phyloP scores from a whole-genome alignment of 257 asterid genomes.

The Rehmannia glutinosa region DNA sequence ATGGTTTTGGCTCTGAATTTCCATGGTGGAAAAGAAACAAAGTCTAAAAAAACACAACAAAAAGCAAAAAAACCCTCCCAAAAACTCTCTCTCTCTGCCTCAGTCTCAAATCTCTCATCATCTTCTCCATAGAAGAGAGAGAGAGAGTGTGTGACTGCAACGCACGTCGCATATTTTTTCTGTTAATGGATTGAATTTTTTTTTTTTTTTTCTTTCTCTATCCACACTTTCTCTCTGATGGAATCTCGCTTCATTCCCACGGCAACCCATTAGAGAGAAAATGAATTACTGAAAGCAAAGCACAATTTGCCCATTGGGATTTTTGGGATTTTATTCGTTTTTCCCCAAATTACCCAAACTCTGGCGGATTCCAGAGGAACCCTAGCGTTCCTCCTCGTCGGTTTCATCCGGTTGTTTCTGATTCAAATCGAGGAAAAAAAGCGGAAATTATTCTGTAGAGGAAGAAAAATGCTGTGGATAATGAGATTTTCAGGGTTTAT shows the following conservation, averaged over 20 bases:
- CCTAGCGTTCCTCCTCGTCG: slow-evolving; percentile 42
- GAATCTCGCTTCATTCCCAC: slow-evolving; percentile 35
- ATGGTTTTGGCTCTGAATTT: background rate
- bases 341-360: background rate
- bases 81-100: slow-evolving; percentile 27
- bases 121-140: slow-evolving; percentile 23
- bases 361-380: slow-evolving; percentile 59
- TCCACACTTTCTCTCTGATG: slow-evolving; percentile 25
- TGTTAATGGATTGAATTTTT: slow-evolving; percentile 18
- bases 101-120: slow-evolving; percentile 7
- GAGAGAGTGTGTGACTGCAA: slow-evolving; percentile 32
- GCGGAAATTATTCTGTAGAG: slow-evolving; percentile 16
- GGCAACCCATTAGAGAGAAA: slow-evolving; percentile 37
- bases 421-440: slow-evolving; percentile 31
- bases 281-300: slow-evolving; percentile 24
- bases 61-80: slow-evolving; percentile 13
- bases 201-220: background rate
- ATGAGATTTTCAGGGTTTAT: slow-evolving; percentile 66
- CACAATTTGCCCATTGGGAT: slow-evolving; percentile 27
- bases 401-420: slow-evolving; percentile 19
- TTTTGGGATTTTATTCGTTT: slow-evolving; percentile 4
- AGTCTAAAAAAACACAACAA: background rate
- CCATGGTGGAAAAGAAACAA: background rate
- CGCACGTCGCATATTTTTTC: slow-evolving; percentile 38
- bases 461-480: slow-evolving; percentile 65